Evolutionary conservation across 2,329 filamentous ascomycete species (phyloP).

Genomic region (Leptographium flavum): DNA sequence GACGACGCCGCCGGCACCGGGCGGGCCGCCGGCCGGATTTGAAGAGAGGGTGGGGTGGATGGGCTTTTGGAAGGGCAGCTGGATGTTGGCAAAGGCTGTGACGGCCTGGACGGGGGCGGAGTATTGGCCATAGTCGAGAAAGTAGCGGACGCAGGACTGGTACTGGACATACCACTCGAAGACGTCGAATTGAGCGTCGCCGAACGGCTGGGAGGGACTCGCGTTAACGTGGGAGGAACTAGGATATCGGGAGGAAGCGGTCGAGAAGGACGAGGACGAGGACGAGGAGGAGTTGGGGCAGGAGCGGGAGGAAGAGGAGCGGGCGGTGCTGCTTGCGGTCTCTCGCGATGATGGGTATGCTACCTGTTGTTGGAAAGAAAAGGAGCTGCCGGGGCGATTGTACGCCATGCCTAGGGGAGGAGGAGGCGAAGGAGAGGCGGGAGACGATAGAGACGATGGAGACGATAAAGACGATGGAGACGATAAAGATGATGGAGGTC

Average conservation of each 20-base stretch:
- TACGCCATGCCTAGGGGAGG: slow-evolving; percentile 15
- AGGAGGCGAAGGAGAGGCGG: not conserved
- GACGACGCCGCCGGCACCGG: slow-evolving; percentile 15
- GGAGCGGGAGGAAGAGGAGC: slow-evolving; percentile 1
- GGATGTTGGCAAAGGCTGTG: slow-evolving; percentile 83
- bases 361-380: slow-evolving; percentile 21
- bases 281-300: not conserved
- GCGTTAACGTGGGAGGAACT: slow-evolving; percentile 7
- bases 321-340: not conserved
- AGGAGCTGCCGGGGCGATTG: slow-evolving; percentile 12
- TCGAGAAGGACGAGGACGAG: not conserved
- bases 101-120: slow-evolving; percentile 71
- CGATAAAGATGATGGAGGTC: no score
- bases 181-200: slow-evolving; percentile 52
- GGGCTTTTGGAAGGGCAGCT: slow-evolving; percentile 66
- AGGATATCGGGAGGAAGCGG: not conserved
- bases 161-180: slow-evolving; percentile 90
- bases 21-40: slow-evolving; percentile 18
- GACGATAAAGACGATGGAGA: no score
- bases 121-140: slow-evolving; percentile 82
- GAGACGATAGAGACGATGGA: no score
- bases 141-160: slow-evolving; percentile 80
- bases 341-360: slow-evolving; percentile 4
- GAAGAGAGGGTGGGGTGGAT: slow-evolving; percentile 29
- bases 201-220: slow-evolving; percentile 24